Percentiles rank a stretch among this genome's conserved stretches.
Evolutionary conservation across 768 basidiomycete species (phyloP).

Genomic region (Tricholoma terreum): DNA sequence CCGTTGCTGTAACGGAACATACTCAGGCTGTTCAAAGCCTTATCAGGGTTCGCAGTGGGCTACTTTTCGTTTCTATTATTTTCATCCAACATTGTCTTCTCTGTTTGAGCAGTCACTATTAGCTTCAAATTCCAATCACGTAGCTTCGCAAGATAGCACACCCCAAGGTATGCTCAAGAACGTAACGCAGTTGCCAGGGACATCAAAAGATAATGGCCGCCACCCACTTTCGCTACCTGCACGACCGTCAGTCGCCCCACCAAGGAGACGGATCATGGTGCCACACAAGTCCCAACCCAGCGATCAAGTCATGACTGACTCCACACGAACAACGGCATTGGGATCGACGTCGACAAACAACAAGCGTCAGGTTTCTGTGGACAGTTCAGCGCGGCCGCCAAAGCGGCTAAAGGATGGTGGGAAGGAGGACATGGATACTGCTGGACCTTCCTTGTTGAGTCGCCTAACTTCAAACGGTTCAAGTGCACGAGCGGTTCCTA

Average conservation of each 20-base stretch:
- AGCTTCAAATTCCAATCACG: constrained; percentile 9
- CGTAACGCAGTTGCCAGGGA: constrained; percentile 1
- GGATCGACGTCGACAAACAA: constrained; percentile 2
- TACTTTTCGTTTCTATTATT: constrained; percentile 32
- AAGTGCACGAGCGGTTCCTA: not conserved
- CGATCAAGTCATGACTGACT: not conserved
- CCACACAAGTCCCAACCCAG: not conserved
- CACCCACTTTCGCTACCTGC: constrained; percentile 1
- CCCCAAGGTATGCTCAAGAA: not conserved
- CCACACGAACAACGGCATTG: not conserved
- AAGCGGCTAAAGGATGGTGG: constrained; percentile 33
- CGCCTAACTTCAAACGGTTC: constrained; percentile 29
- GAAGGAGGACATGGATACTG: constrained; percentile 10
- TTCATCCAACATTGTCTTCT: constrained; percentile 38
- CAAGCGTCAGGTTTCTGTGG: constrained; percentile 17
- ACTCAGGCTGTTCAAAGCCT: constrained; percentile 37
- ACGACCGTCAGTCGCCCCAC: not conserved
- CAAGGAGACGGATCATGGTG: constrained; percentile 2
- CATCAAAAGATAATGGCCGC: not conserved
- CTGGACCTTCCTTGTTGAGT: constrained; percentile 41
- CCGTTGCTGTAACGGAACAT: constrained; percentile 20
- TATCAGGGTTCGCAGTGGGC: constrained; percentile 57
- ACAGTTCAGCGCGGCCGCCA: constrained; percentile 28
- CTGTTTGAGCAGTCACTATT: constrained; percentile 44
- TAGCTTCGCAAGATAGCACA: constrained; percentile 6